Evolutionary conservation across 2,329 filamentous ascomycete species (phyloP).

Genomic region (Rutstroemia sp.): DNA sequence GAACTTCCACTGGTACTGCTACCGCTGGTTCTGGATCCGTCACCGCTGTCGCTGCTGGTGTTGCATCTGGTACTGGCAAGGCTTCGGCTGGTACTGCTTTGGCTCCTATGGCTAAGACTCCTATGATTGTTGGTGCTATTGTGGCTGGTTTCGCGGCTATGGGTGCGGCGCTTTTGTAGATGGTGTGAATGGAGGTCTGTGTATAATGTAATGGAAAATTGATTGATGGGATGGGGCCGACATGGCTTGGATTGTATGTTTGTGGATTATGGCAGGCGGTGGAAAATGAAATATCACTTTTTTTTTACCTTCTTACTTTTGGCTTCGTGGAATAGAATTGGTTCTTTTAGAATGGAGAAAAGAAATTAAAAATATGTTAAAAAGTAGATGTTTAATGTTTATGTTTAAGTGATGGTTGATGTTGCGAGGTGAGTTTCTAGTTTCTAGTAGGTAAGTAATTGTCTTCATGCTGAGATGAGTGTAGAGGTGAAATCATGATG

Average conservation of each 20-base stretch:
- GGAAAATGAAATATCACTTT: not conserved
- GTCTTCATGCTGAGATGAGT: no score
- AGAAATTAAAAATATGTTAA: no score
- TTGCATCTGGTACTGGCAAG: constrained; percentile 1
- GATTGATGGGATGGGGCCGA: not conserved
- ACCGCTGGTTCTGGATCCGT: constrained; percentile 22
- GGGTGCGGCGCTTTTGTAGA: constrained; percentile 19
- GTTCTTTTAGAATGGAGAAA: no score
- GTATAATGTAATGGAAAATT: constrained; percentile 1
- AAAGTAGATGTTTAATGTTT: no score
- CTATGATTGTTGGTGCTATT: constrained; percentile 16
- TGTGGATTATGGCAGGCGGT: not conserved
- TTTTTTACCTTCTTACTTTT: no score
- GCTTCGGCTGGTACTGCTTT: constrained; percentile 12
- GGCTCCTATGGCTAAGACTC: constrained; percentile 11
- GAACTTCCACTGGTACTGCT: constrained; percentile 24
- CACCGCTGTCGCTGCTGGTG: constrained; percentile 12
- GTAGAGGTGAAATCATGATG: no score
- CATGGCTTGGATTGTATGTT: constrained; percentile 5
- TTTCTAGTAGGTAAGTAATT: no score
- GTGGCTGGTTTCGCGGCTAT: constrained; percentile 17
- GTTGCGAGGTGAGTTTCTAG: no score
- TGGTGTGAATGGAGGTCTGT: not conserved
- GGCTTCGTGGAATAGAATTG: no score
- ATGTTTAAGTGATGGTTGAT: no score